Base-by-base conservation (phyloP, 306 rosid species). In the Castanea sativa region DNA sequence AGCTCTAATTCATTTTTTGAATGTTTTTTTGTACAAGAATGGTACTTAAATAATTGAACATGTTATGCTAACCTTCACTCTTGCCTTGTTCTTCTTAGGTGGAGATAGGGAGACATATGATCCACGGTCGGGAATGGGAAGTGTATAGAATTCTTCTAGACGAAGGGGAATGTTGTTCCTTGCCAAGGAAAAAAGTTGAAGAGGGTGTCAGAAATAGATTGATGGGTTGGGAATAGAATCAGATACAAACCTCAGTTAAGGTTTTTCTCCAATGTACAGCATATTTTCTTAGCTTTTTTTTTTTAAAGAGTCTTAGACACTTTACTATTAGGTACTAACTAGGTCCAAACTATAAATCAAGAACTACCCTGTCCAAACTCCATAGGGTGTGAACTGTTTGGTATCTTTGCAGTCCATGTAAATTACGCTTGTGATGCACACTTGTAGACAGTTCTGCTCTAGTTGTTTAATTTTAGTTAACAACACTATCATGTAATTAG, bases 121-220 rank as follows among this genome's bases (percentile, higher is more conserved):
- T 82, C 68, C 74, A 27, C 5, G 93, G 59, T 21, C 83, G 90
- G 51, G 93, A 89, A 69, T 89, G 93, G 90, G 93, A 89, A 64
- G 88, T 89, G 1, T 89, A 89, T 70, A 75, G 88, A 73, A 78
- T 87, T 55, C 77, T 87, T 45, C 87, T 85, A 2, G 91, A 89
- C 2, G 93, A 89, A 78, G 86, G 83, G 13, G 83, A 77, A 27
- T 75, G 71, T 45, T 71, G 27, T 59, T 63, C 78, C 5, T 73
- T 77, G 64, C 88, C 87, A 29, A 76, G 63, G 79, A 82, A 76
- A 58, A 83, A 79, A 76, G 76, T 89, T 5, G 88, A 89, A 76
- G 84, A 79, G 41, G 69, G 73, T 16, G 93, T 87, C 19, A 77
- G 87, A 78, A 83, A 89, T 81, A 87, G 69, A 56, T 68, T 89